phyloP scores from a whole-genome alignment of 192 early-diverging fungal species.

The Linnemannia schmuckeri region DNA sequence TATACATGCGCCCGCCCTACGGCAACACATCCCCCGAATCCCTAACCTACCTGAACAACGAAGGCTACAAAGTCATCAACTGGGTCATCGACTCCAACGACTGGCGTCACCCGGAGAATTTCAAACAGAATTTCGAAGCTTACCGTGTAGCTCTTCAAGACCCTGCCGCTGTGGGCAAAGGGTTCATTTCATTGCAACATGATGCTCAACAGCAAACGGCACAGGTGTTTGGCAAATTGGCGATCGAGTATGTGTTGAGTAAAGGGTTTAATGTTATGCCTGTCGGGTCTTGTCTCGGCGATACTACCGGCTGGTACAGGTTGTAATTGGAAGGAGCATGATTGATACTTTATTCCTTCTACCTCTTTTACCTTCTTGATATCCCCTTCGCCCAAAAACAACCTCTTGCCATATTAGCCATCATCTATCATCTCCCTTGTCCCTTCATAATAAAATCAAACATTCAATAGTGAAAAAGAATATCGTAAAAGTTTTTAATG shows the following conservation, averaged over 20 bases:
- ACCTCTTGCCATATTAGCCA: neutral
- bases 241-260: constrained; percentile 55
- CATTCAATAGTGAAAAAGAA: neutral
- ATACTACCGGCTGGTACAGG: constrained; percentile 38
- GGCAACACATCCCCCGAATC: constrained; percentile 46
- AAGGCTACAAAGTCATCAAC: constrained; percentile 56
- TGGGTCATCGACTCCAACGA: constrained; percentile 63
- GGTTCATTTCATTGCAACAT: constrained; percentile 54
- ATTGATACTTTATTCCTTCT: neutral
- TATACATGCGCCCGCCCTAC: constrained; percentile 64
- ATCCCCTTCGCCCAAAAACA: neutral
- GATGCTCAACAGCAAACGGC: constrained; percentile 58
- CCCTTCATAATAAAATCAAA: neutral
- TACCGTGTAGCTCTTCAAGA: constrained; percentile 17
- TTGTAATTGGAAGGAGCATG: neutral
- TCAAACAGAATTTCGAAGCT: constrained; percentile 2
- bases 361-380: neutral
- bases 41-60: constrained; percentile 11
- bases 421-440: neutral
- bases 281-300: constrained; percentile 59
- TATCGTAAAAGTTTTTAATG: neutral
- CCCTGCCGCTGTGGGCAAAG: neutral
- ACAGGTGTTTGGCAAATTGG: constrained; percentile 56
- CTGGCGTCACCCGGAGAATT: constrained; percentile 37
- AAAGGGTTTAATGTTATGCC: constrained; percentile 60